These are phyloP conservation scores for Mrakia frigida DNA, from an alignment of 768 basidiomycete species.

Conservation along the genomic window DNA sequence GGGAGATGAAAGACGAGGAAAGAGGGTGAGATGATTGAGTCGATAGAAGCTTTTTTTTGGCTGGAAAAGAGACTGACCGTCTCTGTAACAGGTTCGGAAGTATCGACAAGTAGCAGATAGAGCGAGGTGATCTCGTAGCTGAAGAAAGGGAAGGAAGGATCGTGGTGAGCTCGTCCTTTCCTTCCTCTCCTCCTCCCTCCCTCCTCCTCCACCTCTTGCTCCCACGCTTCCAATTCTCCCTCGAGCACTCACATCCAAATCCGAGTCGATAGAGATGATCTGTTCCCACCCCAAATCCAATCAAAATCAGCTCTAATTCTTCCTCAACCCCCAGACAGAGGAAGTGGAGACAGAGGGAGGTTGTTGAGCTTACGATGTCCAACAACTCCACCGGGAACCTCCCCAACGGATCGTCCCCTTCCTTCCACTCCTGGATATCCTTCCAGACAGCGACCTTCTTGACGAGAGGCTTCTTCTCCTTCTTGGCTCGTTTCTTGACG, in stretches of 20 bases:
- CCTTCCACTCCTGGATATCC: constrained; percentile 7
- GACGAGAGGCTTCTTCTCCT: neutral
- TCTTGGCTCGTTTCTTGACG: neutral
- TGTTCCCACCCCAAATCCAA: neutral
- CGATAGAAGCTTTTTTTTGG: neutral
- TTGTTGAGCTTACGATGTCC: neutral
- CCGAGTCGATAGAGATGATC: constrained; percentile 4
- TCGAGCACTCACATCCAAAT: neutral
- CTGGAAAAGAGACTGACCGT: neutral
- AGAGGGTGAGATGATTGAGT: neutral
- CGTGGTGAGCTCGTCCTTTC: neutral
- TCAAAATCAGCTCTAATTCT: neutral
- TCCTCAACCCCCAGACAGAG: neutral
- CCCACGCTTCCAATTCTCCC: neutral
- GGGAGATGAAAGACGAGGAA: neutral
- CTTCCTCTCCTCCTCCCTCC: neutral
- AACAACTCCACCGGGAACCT: neutral
- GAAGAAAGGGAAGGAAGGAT: neutral
- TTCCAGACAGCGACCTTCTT: neutral
- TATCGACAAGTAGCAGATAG: neutral
- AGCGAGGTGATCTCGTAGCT: neutral
- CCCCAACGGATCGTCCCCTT: neutral
- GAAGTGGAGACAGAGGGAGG: neutral
- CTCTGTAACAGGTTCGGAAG: constrained; percentile 2
- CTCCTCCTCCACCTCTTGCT: neutral